Conservation (phyloP, 2,329 filamentous ascomycete species). For the Uncinocarpus reesii region DNA sequence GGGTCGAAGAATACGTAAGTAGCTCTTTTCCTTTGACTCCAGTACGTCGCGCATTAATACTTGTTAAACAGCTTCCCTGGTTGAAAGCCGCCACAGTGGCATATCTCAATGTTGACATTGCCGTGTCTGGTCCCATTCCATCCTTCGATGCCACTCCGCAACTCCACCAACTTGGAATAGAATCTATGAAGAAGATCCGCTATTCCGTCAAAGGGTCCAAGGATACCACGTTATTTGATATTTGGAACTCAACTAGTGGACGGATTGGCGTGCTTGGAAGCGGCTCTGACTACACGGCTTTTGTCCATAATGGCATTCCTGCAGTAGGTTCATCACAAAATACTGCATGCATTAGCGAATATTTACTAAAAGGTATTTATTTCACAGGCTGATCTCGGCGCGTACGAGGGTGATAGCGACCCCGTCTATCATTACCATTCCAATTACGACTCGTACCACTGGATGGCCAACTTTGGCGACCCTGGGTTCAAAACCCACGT, state of each 20-base stretch:
- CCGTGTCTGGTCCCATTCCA: constrained; percentile 36
- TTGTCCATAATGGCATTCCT: constrained; percentile 37
- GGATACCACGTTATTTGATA: constrained; percentile 38
- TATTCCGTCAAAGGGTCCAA: constrained; percentile 31
- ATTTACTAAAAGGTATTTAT: not conserved
- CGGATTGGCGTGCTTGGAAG: constrained; percentile 37
- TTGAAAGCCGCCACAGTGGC: constrained; percentile 36
- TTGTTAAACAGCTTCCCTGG: constrained; percentile 31
- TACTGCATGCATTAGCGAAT: not conserved
- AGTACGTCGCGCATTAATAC: constrained; percentile 1
- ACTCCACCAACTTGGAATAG: constrained; percentile 29
- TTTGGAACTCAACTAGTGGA: constrained; percentile 31
- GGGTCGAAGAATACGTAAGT: constrained; percentile 39
- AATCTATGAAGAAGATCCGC: constrained; percentile 34
- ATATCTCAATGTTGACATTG: constrained; percentile 45
- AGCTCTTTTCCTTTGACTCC: not conserved
- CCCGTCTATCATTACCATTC: constrained; percentile 42
- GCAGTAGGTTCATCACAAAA: constrained; percentile 14
- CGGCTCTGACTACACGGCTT: constrained; percentile 40
- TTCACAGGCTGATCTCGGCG: constrained; percentile 37
- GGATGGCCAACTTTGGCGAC: constrained; percentile 45
- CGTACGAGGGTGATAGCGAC: constrained; percentile 29
- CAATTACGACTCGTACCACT: constrained; percentile 41
- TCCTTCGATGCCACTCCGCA: constrained; percentile 33
- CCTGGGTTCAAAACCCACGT: constrained; percentile 42